Percentiles rank a stretch among this genome's conserved stretches.
phyloP scores from a whole-genome alignment of 352 stramenopile genomes.

The Aphanomyces astaci region DNA sequence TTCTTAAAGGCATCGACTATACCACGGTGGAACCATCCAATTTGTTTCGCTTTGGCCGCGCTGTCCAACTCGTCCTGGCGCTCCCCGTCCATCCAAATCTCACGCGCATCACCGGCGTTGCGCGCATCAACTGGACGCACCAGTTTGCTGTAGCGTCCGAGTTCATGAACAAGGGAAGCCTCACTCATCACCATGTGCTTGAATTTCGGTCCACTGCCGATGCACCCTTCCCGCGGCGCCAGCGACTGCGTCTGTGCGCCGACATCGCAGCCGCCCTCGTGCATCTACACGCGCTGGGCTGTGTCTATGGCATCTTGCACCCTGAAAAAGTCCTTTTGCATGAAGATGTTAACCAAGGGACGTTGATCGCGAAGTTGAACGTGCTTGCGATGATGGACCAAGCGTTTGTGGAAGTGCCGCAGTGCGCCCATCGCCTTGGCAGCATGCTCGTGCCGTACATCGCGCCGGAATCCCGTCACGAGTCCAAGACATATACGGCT shows the following conservation, averaged over 20 bases:
- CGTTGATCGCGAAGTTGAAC: slow-evolving; percentile 6
- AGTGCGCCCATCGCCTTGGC: background rate
- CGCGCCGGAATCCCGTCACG: slow-evolving; percentile 1
- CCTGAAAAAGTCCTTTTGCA: slow-evolving; percentile 7
- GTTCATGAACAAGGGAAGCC: slow-evolving; percentile 9
- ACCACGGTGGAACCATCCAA: background rate
- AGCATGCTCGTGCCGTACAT: background rate
- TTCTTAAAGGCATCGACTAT: slow-evolving; percentile 14
- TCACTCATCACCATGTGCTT: slow-evolving; percentile 1
- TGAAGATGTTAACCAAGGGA: background rate
- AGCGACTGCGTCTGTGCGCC: background rate
- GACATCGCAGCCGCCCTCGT: slow-evolving; percentile 13
- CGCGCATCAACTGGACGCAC: background rate
- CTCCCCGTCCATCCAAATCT: slow-evolving; percentile 5
- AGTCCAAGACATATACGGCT: background rate
- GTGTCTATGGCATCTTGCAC: background rate
- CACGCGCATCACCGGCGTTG: slow-evolving; percentile 10
- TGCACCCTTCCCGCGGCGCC: background rate
- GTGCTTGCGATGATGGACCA: slow-evolving; percentile 10
- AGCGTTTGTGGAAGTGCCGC: background rate
- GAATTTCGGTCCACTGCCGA: no score
- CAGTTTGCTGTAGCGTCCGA: slow-evolving; percentile 13
- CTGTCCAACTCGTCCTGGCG: background rate
- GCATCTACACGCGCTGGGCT: slow-evolving; percentile 8
- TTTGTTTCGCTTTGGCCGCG: background rate